Evolutionary conservation across 2,329 filamentous ascomycete genomes (phyloP).

Genomic region (Alternaria alternata): DNA sequence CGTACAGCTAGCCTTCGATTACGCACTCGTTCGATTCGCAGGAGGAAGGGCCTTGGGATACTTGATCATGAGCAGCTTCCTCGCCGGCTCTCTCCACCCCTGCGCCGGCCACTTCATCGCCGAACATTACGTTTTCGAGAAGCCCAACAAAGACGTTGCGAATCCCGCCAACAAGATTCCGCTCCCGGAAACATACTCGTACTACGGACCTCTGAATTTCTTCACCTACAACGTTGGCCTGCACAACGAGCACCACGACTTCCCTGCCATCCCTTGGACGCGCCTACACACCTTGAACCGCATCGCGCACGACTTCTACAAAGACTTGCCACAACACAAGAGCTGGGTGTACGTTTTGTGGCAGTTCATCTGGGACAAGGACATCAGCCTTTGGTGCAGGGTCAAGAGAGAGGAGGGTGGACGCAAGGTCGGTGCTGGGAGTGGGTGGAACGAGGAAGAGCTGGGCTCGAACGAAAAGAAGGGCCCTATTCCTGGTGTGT

Average conservation of each 20-base stretch:
- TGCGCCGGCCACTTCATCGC: slow-evolving; percentile 98
- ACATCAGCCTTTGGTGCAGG: slow-evolving; percentile 87
- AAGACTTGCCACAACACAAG: slow-evolving; percentile 81
- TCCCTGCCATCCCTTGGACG: slow-evolving; percentile 96
- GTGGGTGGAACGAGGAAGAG: slow-evolving; percentile 58
- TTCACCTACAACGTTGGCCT: slow-evolving; percentile 97
- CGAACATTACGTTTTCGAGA: slow-evolving; percentile 73
- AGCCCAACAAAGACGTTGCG: slow-evolving; percentile 61
- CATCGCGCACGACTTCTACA: slow-evolving; percentile 91
- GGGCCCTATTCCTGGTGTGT: slow-evolving; percentile 55
- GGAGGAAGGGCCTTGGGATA: slow-evolving; percentile 77
- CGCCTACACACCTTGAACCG: slow-evolving; percentile 77
- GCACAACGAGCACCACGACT: slow-evolving; percentile 99
- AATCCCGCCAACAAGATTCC: slow-evolving; percentile 60
- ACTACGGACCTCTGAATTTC: slow-evolving; percentile 92
- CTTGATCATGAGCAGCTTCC: slow-evolving; percentile 86
- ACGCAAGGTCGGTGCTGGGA: slow-evolving; percentile 61
- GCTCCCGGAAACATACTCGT: slow-evolving; percentile 93
- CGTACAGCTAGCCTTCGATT: slow-evolving; percentile 81
- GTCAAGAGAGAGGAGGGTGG: slow-evolving; percentile 90
- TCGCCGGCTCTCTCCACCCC: slow-evolving; percentile 92
- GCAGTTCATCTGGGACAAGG: slow-evolving; percentile 92
- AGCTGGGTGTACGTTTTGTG: slow-evolving; percentile 95
- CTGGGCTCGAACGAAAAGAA: slow-evolving; percentile 57
- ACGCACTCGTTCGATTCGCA: slow-evolving; percentile 67